These are phyloP conservation scores for Alternaria atra DNA, from an alignment of 2,329 filamentous ascomycete genomes.

Conservation along the genomic window DNA sequence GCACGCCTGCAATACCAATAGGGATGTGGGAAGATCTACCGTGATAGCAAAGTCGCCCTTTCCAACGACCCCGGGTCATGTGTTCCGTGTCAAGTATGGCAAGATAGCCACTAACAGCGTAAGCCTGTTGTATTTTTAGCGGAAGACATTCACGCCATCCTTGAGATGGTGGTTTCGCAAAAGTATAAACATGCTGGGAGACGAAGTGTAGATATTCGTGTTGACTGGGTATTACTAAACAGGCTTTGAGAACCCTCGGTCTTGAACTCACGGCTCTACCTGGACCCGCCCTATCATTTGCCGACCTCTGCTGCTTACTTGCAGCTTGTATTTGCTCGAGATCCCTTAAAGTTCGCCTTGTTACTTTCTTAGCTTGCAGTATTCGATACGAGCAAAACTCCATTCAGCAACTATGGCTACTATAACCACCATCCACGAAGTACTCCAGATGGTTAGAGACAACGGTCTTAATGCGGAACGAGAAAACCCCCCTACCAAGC, in stretches of 20 bases:
- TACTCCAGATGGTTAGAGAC: not conserved
- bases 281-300: not conserved
- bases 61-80: not conserved
- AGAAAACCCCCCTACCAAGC: not conserved
- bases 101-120: not conserved
- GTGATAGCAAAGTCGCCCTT: too few species aligned
- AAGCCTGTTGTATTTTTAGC: not conserved
- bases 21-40: too few species aligned
- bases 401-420: not conserved
- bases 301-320: not conserved
- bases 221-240: not conserved
- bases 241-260: not conserved
- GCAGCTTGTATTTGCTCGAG: not conserved
- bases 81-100: not conserved
- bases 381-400: not conserved
- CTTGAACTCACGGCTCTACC: not conserved
- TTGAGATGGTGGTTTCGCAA: not conserved
- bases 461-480: not conserved
- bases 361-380: too few species aligned
- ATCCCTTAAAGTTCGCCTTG: not conserved
- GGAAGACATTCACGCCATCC: not conserved
- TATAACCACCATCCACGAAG: not conserved
- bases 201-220: not conserved
- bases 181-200: not conserved
- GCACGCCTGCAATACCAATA: too few species aligned